Evolutionary conservation across 345 rosid genomes (phyloP), one percentile per base, ranked within the genome.

Genomic region (Brassica juncea): DNA sequence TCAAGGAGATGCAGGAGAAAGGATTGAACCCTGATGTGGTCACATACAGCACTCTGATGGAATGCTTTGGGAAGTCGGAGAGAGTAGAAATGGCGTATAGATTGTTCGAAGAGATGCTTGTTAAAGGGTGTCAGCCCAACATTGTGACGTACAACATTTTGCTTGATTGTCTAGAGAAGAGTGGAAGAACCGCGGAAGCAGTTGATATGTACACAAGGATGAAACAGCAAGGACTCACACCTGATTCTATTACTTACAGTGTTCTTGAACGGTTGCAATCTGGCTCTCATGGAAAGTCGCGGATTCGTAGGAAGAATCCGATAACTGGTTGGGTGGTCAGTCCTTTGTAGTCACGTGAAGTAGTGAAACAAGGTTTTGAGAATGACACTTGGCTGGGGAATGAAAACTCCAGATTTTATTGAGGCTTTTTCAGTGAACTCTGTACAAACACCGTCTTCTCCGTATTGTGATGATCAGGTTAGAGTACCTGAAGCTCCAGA

Each of bases 261-360:
- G 87, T 90, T 76, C 94, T 92, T 57, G 92, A 89, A 77, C 81
- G 97, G 62, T 74, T 94, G 81, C 99, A 90, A 73, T 87, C 92
- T 74, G 95, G 95, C 72, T 81, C 90, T 2, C 88, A 85, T 23
- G 82, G 86, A 76, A 92, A 86, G 78, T 76, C 86, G 34, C 82
- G 95, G 76, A 74, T 85, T 9, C 95, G 97, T n/a, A 83, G 90
- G 87, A 83, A 92, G 86, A 83, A 91, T 85, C 97, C 98, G 0
- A 90, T 92, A 65, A 90, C 97, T 0, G 99, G 98, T 60, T 94
- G 97, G 97, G 86, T 94, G 39, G 96, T 92, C 6, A 91, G 92
- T 72, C 91, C 92, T 32, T 71, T 92, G 59, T 84, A 88, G 16
- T 7, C 55, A 10, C 0, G 23, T 66, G 10, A 16, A 28, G 12